These are phyloP conservation scores for Claviceps purpurea DNA, from an alignment of 2,329 filamentous ascomycete genomes.

Conservation along the genomic window DNA sequence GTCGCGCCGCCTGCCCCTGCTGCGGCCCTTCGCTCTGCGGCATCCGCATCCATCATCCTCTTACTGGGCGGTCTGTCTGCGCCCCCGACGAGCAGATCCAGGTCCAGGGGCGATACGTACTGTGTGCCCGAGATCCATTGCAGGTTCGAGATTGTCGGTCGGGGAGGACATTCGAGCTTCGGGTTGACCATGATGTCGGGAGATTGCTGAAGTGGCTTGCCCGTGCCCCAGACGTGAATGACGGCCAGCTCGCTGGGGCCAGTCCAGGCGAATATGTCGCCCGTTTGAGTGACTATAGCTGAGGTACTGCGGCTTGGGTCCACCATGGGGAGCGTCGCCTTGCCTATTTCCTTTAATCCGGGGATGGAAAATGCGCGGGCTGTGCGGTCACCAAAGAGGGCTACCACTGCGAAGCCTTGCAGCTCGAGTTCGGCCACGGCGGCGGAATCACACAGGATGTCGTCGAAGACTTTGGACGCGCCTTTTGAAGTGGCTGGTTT, in stretches of 20 bases:
- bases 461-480: conserved; percentile 82
- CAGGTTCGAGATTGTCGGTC: conserved; percentile 86
- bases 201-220: conserved; percentile 45
- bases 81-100: conserved; percentile 83
- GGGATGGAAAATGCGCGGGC: conserved; percentile 79
- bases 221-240: conserved; percentile 73
- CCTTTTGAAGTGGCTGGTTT: conserved; percentile 74
- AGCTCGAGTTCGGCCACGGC: conserved; percentile 61
- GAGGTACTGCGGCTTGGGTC: conserved; percentile 61
- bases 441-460: conserved; percentile 69
- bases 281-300: conserved; percentile 59
- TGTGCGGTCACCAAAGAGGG: conserved; percentile 71
- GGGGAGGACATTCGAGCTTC: conserved; percentile 55
- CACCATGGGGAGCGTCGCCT: conserved; percentile 51
- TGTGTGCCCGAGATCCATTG: conserved; percentile 97
- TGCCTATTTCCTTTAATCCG: conserved; percentile 69
- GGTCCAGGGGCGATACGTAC: conserved; percentile 71
- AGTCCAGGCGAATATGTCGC: conserved; percentile 77
- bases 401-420: conserved; percentile 66
- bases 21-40: conserved; percentile 55
- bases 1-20: conserved; percentile 16
- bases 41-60: conserved; percentile 70
- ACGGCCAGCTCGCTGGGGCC: conserved; percentile 76
- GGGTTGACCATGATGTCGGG: conserved; percentile 73
- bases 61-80: conserved; percentile 80